phyloP scores from a whole-genome alignment of 148 eudicot genomes.

The Camellia japonica region DNA sequence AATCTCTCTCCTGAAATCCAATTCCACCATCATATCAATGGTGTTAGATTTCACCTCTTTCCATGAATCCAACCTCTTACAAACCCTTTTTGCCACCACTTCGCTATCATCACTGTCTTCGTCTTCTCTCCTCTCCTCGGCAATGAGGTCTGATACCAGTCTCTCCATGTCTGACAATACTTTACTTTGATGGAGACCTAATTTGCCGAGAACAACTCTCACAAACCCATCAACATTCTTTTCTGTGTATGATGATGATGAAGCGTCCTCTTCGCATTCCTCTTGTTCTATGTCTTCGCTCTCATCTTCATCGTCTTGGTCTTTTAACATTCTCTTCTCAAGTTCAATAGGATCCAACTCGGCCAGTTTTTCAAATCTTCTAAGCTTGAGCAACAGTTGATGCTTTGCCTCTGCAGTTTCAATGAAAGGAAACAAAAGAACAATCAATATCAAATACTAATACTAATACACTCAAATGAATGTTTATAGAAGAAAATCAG shows the following conservation, averaged over 20 bases:
- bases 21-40: constrained; percentile 86
- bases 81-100: constrained; percentile 35
- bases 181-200: constrained; percentile 24
- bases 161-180: constrained; percentile 46
- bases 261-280: constrained; percentile 22
- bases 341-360: constrained; percentile 80
- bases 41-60: constrained; percentile 67
- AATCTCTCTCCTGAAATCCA: constrained; percentile 48
- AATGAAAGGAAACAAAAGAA: not conserved
- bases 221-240: constrained; percentile 22
- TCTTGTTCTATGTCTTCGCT: constrained; percentile 14
- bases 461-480: no score
- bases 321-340: constrained; percentile 59
- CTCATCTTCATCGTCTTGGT: constrained; percentile 25
- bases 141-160: constrained; percentile 55
- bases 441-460: no score
- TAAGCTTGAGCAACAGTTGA: constrained; percentile 64
- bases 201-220: constrained; percentile 23
- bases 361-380: constrained; percentile 70
- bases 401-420: constrained; percentile 55
- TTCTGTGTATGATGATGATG: constrained; percentile 4
- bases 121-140: constrained; percentile 45
- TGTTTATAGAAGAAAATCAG: not conserved
- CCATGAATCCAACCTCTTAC: constrained; percentile 65
- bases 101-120: constrained; percentile 19